These are phyloP conservation scores for Cystobasidium slooffiae DNA, from an alignment of 1,284 basidiomycete genomes.

Conservation along the genomic window DNA sequence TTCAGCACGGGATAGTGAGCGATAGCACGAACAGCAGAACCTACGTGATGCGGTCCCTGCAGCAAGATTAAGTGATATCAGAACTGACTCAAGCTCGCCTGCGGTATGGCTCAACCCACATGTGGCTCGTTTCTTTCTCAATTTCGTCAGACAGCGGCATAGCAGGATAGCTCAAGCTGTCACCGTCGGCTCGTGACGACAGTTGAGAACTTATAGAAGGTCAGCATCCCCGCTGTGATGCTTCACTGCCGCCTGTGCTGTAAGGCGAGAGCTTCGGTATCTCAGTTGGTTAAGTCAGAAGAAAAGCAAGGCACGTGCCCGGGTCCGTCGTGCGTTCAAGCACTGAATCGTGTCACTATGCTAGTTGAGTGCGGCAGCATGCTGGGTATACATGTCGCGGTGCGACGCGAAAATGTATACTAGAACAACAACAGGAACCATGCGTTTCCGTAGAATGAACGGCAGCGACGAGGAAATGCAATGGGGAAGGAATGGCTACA, in stretches of 20 bases:
- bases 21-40: neutral
- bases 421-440: no score
- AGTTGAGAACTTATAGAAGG: neutral
- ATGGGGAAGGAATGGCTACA: neutral
- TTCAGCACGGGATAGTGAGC: no score
- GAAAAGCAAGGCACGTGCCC: slow-evolving; percentile 2
- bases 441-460: no score
- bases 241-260: neutral
- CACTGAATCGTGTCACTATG: no score
- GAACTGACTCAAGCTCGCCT: neutral
- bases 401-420: no score
- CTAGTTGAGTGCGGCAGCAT: no score
- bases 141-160: slow-evolving; percentile 41
- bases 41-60: slow-evolving; percentile 42
- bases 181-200: neutral
- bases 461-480: no score
- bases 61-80: neutral
- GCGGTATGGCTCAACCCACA: slow-evolving; percentile 11
- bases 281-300: neutral
- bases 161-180: slow-evolving; percentile 11
- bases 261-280: neutral
- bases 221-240: slow-evolving; percentile 3
- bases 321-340: no score
- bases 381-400: no score
- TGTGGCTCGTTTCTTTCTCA: slow-evolving; percentile 37